These are phyloP conservation scores for Gynandropsis gynandra DNA, from an alignment of 345 rosid species.

Conservation along the genomic window DNA sequence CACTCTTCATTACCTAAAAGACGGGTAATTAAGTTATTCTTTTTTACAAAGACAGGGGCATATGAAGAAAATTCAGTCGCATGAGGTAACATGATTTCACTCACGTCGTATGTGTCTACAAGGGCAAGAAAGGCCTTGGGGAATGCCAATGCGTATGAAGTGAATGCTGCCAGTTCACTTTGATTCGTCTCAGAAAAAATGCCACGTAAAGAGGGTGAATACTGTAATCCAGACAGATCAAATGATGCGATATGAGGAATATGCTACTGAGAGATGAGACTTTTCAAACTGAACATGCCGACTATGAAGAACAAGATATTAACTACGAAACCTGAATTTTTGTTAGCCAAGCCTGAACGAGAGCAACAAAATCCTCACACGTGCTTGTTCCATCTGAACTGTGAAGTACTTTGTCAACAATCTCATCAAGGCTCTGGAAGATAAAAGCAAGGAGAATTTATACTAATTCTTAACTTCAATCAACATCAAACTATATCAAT, in stretches of 20 bases:
- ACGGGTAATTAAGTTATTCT: no score
- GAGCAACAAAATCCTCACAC: constrained; percentile 76
- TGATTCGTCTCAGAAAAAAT: constrained; percentile 84
- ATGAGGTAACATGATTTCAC: constrained; percentile 23
- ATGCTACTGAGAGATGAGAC: neutral
- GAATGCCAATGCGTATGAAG: constrained; percentile 89
- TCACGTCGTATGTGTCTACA: constrained; percentile 88
- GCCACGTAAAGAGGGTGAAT: constrained; percentile 46
- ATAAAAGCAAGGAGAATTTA: neutral
- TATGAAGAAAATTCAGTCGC: no score
- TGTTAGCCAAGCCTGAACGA: constrained; percentile 68
- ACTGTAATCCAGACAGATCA: constrained; percentile 36
- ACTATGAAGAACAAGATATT: neutral
- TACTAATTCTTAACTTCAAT: neutral
- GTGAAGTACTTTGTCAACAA: constrained; percentile 56
- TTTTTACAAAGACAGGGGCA: no score
- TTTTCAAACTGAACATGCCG: neutral
- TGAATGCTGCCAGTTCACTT: constrained; percentile 90
- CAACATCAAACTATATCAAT: no score
- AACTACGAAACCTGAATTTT: constrained; percentile 62
- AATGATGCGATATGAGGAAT: constrained; percentile 3
- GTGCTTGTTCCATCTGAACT: constrained; percentile 55
- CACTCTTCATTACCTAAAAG: constrained; percentile 73
- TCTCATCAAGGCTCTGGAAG: constrained; percentile 86
- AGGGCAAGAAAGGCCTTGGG: constrained; percentile 81